Evolutionary conservation across 164 flowering plant genomes (phyloP).

Genomic region (Brasenia schreberi): DNA sequence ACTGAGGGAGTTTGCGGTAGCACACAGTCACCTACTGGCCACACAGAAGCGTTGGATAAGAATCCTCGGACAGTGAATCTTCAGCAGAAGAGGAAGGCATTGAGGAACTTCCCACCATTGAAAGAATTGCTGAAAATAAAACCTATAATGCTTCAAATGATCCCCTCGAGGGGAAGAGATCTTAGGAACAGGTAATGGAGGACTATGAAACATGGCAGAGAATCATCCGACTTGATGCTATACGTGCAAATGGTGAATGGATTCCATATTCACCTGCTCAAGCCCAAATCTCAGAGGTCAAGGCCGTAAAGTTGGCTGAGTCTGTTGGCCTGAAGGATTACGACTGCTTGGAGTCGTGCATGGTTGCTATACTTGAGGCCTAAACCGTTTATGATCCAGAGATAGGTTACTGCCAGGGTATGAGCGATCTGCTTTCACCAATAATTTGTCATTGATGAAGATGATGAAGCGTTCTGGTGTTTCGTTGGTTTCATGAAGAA

Average conservation of each 20-base stretch:
- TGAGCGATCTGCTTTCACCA: conserved; percentile 97
- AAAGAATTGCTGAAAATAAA: background rate
- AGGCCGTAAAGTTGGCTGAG: conserved; percentile 11
- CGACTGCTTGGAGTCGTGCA: conserved; percentile 65
- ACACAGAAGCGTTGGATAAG: background rate
- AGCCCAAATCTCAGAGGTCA: conserved; percentile 49
- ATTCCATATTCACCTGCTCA: conserved; percentile 40
- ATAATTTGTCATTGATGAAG: conserved; percentile 55
- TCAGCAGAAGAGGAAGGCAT: background rate
- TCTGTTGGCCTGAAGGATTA: conserved; percentile 77
- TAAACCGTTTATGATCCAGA: conserved; percentile 84
- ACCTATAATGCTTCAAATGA: background rate
- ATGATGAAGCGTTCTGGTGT: conserved; percentile 95
- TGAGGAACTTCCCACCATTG: background rate
- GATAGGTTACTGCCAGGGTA: conserved; percentile 96
- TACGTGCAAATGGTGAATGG: conserved; percentile 84
- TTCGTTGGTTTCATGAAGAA: conserved; percentile 92
- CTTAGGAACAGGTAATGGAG: conserved; percentile 28
- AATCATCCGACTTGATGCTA: conserved; percentile 85
- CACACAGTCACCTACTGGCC: background rate
- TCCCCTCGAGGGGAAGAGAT: conserved; percentile 13
- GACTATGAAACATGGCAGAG: conserved; percentile 90
- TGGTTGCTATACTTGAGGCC: conserved; percentile 88
- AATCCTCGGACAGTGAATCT: background rate
- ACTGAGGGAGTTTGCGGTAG: background rate